Evolutionary conservation across 495 filamentous ascomycete species (phyloP).

Genomic region (Aspergillus heteromorphus): DNA sequence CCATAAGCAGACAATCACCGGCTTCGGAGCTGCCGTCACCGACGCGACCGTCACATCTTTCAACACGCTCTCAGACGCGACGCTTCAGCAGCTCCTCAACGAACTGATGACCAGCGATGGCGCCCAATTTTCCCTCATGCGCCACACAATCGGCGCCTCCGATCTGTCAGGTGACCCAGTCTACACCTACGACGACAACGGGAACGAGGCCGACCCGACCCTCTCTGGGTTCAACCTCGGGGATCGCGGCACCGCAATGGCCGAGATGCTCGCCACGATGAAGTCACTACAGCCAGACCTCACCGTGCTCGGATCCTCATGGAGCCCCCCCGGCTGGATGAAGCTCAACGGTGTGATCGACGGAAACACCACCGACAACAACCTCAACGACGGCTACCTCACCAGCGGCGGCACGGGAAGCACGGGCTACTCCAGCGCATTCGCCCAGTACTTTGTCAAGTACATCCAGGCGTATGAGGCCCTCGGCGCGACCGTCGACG

Average conservation of each 20-base stretch:
- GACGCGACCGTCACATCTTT: slow-evolving; percentile 51
- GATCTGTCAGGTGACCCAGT: slow-evolving; percentile 43
- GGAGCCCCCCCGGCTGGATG: slow-evolving; percentile 56
- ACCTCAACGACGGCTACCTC: slow-evolving; percentile 40
- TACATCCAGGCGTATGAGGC: slow-evolving; percentile 48
- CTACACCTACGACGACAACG: slow-evolving; percentile 51
- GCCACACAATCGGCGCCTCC: slow-evolving; percentile 51
- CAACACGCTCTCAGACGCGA: slow-evolving; percentile 34
- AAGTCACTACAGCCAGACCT: slow-evolving; percentile 32
- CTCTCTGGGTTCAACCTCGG: slow-evolving; percentile 43
- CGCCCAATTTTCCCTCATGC: slow-evolving; percentile 45
- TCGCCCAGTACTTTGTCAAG: slow-evolving; percentile 51
- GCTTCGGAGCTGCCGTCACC: slow-evolving; percentile 52
- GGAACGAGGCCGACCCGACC: slow-evolving; percentile 31
- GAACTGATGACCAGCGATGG: slow-evolving; percentile 43
- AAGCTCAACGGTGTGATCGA: slow-evolving; percentile 47
- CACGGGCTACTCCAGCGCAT: slow-evolving; percentile 34
- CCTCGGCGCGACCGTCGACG: slow-evolving; percentile 43
- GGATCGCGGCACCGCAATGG: slow-evolving; percentile 49
- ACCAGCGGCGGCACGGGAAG: slow-evolving; percentile 18
- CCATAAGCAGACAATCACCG: slow-evolving; percentile 45
- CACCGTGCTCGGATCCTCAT: slow-evolving; percentile 47
- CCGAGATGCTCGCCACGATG: slow-evolving; percentile 24
- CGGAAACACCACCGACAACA: slow-evolving; percentile 45
- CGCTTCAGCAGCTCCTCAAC: slow-evolving; percentile 36